phyloP scores from a whole-genome alignment of 208 protist species.

The Trypanosoma boissoni region DNA sequence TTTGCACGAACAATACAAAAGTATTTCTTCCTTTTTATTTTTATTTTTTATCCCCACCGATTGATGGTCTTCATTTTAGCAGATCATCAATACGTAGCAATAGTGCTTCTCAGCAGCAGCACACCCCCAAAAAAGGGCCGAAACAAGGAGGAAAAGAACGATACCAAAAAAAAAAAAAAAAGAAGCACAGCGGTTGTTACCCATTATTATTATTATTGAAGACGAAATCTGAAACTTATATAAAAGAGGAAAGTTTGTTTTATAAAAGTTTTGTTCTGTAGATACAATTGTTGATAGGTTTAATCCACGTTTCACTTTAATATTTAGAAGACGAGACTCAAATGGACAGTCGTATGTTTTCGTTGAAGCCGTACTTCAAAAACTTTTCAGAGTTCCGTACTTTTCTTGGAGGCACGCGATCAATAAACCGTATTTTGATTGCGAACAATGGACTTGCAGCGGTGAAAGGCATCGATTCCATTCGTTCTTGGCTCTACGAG shows the following conservation, averaged over 20 bases:
- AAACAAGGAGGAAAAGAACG: background rate
- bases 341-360: background rate
- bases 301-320: too few species aligned
- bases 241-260: too few species aligned
- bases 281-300: too few species aligned
- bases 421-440: conserved; percentile 92
- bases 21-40: background rate
- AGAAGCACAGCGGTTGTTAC: background rate
- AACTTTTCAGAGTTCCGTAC: conserved; percentile 50
- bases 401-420: conserved; percentile 50
- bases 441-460: conserved; percentile 99
- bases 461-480: conserved; percentile 97
- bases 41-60: conserved; percentile 5
- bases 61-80: too few species aligned
- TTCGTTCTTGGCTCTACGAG: conserved; percentile 95
- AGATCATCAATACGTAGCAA: too few species aligned
- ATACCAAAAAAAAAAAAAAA: background rate
- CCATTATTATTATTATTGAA: too few species aligned
- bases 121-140: background rate
- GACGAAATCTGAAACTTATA: background rate
- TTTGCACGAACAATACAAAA: too few species aligned
- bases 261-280: too few species aligned
- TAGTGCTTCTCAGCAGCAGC: too few species aligned
- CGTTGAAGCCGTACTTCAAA: conserved; percentile 21
- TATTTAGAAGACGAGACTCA: background rate